Evolutionary conservation across 192 early-diverging fungal species (phyloP).

Genomic region (Radiomyces spectabilis): DNA sequence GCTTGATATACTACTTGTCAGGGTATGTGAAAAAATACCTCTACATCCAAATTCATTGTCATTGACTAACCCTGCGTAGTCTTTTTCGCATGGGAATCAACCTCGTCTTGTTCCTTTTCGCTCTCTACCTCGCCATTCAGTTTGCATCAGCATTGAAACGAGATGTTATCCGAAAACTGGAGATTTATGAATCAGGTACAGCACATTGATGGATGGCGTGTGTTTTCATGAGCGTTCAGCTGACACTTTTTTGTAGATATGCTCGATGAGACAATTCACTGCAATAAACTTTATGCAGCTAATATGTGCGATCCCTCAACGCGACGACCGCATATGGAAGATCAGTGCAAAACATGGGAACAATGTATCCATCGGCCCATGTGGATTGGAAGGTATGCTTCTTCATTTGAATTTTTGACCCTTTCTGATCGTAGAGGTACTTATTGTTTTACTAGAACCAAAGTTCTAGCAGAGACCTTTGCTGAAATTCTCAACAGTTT

Average conservation of each 20-base stretch:
- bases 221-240: background rate
- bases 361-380: slow-evolving; percentile 22
- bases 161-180: slow-evolving; percentile 7
- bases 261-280: background rate
- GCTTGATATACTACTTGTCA: background rate
- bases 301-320: background rate
- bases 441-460: slow-evolving; percentile 48
- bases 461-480: slow-evolving; percentile 75
- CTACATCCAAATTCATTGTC: background rate
- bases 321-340: background rate
- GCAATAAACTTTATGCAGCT: background rate
- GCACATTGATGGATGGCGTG: background rate
- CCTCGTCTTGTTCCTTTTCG: background rate
- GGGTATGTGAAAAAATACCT: background rate
- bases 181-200: slow-evolving; percentile 20
- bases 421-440: slow-evolving; percentile 50
- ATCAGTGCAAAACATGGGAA: background rate
- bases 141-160: background rate
- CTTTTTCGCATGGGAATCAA: background rate
- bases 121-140: slow-evolving; percentile 1
- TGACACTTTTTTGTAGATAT: background rate
- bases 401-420: no score
- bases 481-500: slow-evolving; percentile 80
- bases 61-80: background rate
- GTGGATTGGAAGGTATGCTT: slow-evolving; percentile 4